Base-by-base conservation (phyloP, 106 monocot species). In the Apostasia shenzhenica region DNA sequence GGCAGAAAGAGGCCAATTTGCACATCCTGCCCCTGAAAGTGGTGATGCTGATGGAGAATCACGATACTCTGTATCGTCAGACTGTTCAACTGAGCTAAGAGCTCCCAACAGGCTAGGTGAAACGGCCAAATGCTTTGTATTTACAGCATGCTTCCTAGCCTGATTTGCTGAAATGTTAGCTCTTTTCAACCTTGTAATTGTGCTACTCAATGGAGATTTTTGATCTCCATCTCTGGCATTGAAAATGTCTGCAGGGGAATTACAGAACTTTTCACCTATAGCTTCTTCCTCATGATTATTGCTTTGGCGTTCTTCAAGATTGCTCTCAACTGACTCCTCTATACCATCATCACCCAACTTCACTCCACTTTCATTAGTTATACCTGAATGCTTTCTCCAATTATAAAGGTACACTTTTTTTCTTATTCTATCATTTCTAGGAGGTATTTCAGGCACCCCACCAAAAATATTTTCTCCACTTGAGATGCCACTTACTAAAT, bases 351-450 rank as follows among this genome's bases (percentile, higher is more conserved):
- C 75, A 72, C 79, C 79, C 67, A 78, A 65, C 50, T 82, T 82
- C 46, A 79, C 66, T 41, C 67, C 85, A 81, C 75, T 82, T 4
- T 82, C 88, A 70, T 69, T 85, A 10, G 92, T 87, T 72, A 77
- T 92, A 46, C 74, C 63, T 54, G 86, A 92, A 74, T 79, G 74
- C 69, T 83, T 55, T 67, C 58, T 82, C 97, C 92, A 97, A 53
- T 97, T 97, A 68, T 78, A 92, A 44, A 97, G 86, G 63, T 85
- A 87, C 11, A 87, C 86, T 55, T 80, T 89, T 69, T 84, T 88
- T 37, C 55, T 12, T 66, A 41, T 67, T 45, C 74, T 81, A 11
- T 76, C 86, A 71, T 40, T 64, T 71, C 76, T 83, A 57, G 50
- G 48, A 61, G 77, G 75, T 54, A 58, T 26, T 41, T 69, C 69